A percentile compares a stretch with the other conserved stretches of the same genome.
phyloP scores from a whole-genome alignment of 257 asterid species.

The Leonotis leonurus region DNA sequence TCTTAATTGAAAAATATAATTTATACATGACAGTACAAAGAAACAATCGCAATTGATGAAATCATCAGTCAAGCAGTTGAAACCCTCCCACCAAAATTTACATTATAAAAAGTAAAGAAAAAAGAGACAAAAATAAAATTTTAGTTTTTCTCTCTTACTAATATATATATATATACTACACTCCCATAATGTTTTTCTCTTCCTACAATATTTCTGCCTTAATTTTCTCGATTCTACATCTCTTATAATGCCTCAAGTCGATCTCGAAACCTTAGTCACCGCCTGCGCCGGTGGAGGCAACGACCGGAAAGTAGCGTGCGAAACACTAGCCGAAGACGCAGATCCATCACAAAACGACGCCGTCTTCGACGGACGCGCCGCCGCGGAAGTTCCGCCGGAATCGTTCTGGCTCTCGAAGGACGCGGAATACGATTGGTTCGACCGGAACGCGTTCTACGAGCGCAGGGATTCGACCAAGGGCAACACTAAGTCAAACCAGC shows the following conservation, averaged over 20 bases:
- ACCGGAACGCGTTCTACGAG: constrained; percentile 68
- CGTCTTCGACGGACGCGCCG: constrained; percentile 3
- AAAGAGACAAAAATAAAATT: not conserved
- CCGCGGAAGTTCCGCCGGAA: constrained; percentile 53
- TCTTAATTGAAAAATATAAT: not conserved
- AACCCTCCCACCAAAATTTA: constrained; percentile 1
- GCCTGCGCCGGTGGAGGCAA: constrained; percentile 41
- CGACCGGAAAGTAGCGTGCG: constrained; percentile 49
- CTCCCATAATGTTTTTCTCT: not conserved
- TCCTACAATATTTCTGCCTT: not conserved
- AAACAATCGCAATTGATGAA: not conserved
- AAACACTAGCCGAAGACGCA: constrained; percentile 32
- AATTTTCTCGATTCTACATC: not conserved
- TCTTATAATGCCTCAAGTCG: constrained; percentile 50
- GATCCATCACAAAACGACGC: constrained; percentile 9
- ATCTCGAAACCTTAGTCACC: constrained; percentile 44
- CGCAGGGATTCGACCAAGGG: constrained; percentile 76
- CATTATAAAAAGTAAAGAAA: not conserved
- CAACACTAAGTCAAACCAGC: constrained; percentile 21
- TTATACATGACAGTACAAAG: not conserved
- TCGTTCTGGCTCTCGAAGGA: constrained; percentile 89
- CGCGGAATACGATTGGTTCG: constrained; percentile 84
- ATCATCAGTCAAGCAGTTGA: constrained; percentile 14
- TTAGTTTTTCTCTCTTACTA: not conserved
- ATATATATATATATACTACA: not conserved